Conservation (phyloP, 805 yeast species). For the Teunomyces tritomae region DNA sequence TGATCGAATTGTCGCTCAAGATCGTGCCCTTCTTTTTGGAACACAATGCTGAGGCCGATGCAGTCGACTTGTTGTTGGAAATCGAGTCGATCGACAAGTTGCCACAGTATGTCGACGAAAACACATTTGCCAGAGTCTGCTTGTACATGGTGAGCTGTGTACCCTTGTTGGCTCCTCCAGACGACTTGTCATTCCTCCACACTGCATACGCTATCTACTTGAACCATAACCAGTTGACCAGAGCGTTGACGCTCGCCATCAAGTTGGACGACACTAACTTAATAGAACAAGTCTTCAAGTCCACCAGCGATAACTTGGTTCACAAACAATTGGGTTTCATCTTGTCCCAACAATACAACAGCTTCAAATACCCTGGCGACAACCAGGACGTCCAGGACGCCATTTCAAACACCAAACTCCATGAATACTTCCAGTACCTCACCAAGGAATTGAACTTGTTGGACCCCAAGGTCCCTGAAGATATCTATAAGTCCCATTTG, state of each 20-base stretch:
- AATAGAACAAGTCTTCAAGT: constrained; percentile 76
- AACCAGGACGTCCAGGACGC: constrained; percentile 77
- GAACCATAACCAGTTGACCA: constrained; percentile 75
- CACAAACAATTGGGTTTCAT: constrained; percentile 92
- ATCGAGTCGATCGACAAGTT: constrained; percentile 83
- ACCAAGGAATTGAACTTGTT: constrained; percentile 83
- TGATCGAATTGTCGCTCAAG: constrained; percentile 66
- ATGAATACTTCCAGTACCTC: constrained; percentile 76
- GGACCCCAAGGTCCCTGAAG: constrained; percentile 93
- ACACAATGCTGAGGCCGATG: constrained; percentile 98
- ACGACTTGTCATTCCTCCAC: constrained; percentile 78
- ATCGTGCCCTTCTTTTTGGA: constrained; percentile 87
- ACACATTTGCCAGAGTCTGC: constrained; percentile 85
- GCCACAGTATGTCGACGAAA: constrained; percentile 79
- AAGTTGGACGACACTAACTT: constrained; percentile 79
- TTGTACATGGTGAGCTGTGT: constrained; percentile 94
- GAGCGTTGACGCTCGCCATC: constrained; percentile 87
- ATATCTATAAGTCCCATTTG: constrained; percentile 85
- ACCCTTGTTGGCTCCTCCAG: constrained; percentile 94
- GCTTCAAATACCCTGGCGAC: constrained; percentile 61
- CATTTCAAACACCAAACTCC: constrained; percentile 73
- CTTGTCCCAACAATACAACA: constrained; percentile 80
- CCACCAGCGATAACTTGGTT: constrained; percentile 67
- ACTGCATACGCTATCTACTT: constrained; percentile 87
- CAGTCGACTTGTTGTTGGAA: constrained; percentile 89